Evolutionary conservation across 2,329 filamentous ascomycete species (phyloP).

Genomic region (Eutypa lata): DNA sequence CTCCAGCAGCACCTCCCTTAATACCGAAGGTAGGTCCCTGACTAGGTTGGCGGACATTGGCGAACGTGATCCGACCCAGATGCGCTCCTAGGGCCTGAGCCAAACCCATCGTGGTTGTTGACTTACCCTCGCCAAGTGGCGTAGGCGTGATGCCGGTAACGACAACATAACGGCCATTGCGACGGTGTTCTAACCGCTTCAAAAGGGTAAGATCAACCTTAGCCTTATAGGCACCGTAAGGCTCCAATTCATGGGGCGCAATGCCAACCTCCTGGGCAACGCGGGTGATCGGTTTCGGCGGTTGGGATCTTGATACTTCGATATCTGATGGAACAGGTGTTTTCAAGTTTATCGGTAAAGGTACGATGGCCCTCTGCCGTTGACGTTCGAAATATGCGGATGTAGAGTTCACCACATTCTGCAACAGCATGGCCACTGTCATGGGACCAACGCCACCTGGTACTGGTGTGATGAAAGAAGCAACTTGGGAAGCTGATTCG

Average conservation of each 20-base stretch:
- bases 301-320: slow-evolving; percentile 82
- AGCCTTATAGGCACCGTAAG: slow-evolving; percentile 92
- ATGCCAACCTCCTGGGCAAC: slow-evolving; percentile 87
- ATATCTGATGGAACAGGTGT: slow-evolving; percentile 93
- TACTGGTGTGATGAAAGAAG: slow-evolving; percentile 91
- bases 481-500: slow-evolving; percentile 77
- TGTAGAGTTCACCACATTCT: slow-evolving; percentile 89
- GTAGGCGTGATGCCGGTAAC: slow-evolving; percentile 96
- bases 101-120: slow-evolving; percentile 93
- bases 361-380: slow-evolving; percentile 74
- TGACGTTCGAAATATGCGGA: slow-evolving; percentile 78
- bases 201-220: slow-evolving; percentile 85
- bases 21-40: slow-evolving; percentile 98
- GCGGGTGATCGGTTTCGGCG: slow-evolving; percentile 85
- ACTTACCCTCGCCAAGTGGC: slow-evolving; percentile 95
- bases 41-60: slow-evolving; percentile 94
- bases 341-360: slow-evolving; percentile 77
- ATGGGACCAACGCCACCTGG: slow-evolving; percentile 96
- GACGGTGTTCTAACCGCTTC: slow-evolving; percentile 80
- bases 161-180: slow-evolving; percentile 85
- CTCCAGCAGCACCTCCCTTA: slow-evolving; percentile 95
- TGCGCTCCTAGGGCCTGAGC: slow-evolving; percentile 91
- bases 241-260: slow-evolving; percentile 83
- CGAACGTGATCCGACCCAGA: slow-evolving; percentile 82
- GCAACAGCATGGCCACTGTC: slow-evolving; percentile 97